Base-by-base conservation (phyloP, 306 rosid genomes). In the Cicer bijugum region DNA sequence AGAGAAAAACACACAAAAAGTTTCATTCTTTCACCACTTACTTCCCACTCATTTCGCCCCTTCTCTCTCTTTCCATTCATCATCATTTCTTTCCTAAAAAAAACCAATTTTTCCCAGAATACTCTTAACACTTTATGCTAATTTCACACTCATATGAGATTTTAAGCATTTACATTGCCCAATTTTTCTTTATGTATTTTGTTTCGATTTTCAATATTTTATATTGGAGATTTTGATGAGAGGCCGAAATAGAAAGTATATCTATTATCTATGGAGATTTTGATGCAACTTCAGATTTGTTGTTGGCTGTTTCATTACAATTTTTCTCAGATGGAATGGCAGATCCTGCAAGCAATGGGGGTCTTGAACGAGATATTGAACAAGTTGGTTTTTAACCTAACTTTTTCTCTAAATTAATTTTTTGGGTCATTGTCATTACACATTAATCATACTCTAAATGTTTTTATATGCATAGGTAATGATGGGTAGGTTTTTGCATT, bases 291-390 rank as follows among this genome's bases (percentile, higher is more conserved):
- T 72, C 82, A 85, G 80, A 84, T 86, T 81, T 67, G 81, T 80
- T 71, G 72, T 78, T 23, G 71, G 71, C 62, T 72, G 79, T 81
- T 84, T 84, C 83, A 78, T 78, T 74, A 56, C 83, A 63, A 55
- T 8, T 48, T 81, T 40, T 89, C 71, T 86, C 95, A 90, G 88
- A 93, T 90, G 98, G 97, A 89, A 93, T 88, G 98, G 92, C 97
- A 84, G 86, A 90, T 89, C 98, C 66, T 71, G 89, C 81, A 78
- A 73, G 83, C 75, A 44, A 60, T 85, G 86, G 88, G 64, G 84
- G 72, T 75, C 72, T 59, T 61, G 89, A 86, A 73, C 91, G 88
- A 80, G 86, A 89, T 85, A 15, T 84, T 78, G 96, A 89, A 58
- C 93, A 89, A 80, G 98, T 91, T 55, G 77, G 92, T 90, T 82